Evolutionary conservation across 2,329 filamentous ascomycete species (phyloP).

Genomic region (Magnaporthiopsis rhizophila): DNA sequence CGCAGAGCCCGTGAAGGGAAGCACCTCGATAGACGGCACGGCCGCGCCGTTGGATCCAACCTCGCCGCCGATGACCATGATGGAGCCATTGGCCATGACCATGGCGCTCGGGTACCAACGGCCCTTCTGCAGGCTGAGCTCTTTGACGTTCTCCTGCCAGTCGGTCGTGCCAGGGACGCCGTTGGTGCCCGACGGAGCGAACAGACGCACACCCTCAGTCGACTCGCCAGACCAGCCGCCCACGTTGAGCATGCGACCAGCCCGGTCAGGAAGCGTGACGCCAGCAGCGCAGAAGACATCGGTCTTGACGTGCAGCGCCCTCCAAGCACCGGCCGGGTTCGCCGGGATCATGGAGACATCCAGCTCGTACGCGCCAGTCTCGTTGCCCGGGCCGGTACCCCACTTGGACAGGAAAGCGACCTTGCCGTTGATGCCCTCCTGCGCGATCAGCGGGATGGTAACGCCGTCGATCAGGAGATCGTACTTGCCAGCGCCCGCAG

Average conservation of each 20-base stretch:
- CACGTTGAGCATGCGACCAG: slow-evolving; percentile 48
- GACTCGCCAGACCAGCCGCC: slow-evolving; percentile 50
- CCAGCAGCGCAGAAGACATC: slow-evolving; percentile 53
- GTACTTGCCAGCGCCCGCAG: slow-evolving; percentile 38
- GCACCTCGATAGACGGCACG: slow-evolving; percentile 44
- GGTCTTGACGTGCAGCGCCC: slow-evolving; percentile 45
- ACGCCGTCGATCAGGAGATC: slow-evolving; percentile 44
- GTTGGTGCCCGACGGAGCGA: slow-evolving; percentile 44
- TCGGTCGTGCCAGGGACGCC: slow-evolving; percentile 41
- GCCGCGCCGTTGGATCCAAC: slow-evolving; percentile 41
- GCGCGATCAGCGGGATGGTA: slow-evolving; percentile 46
- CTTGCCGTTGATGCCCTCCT: slow-evolving; percentile 43
- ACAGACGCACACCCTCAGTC: slow-evolving; percentile 45
- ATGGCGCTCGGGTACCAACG: slow-evolving; percentile 48
- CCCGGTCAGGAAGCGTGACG: slow-evolving; percentile 48
- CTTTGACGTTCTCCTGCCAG: slow-evolving; percentile 44
- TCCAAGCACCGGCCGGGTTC: slow-evolving; percentile 40
- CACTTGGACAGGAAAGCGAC: slow-evolving; percentile 47
- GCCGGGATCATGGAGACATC: slow-evolving; percentile 31
- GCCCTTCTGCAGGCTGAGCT: slow-evolving; percentile 37
- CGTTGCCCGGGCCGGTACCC: slow-evolving; percentile 45
- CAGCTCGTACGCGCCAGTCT: slow-evolving; percentile 52
- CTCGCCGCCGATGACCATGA: slow-evolving; percentile 46
- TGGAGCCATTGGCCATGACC: slow-evolving; percentile 47
- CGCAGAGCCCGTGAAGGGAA: slow-evolving; percentile 36